Evolutionary conservation across 805 yeast species (phyloP).

Genomic region (Teunomyces tritomae): DNA sequence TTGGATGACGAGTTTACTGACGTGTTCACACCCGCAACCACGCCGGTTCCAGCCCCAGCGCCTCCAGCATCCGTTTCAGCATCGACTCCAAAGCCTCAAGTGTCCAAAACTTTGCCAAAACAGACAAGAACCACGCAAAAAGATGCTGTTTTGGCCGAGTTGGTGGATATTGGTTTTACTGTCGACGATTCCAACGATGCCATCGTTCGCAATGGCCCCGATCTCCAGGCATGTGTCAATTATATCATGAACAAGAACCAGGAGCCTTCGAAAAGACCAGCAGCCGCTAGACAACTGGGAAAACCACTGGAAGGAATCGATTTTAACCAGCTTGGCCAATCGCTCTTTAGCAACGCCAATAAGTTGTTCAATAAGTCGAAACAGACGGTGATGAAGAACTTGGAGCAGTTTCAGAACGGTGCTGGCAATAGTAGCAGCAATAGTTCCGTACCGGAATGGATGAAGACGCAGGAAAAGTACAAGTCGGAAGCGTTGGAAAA

Average conservation of each 20-base stretch:
- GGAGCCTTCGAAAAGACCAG: background rate
- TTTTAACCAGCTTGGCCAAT: constrained; percentile 53
- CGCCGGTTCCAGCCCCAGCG: background rate
- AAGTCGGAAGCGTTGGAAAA: constrained; percentile 39
- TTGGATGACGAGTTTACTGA: constrained; percentile 46
- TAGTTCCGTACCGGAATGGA: constrained; percentile 63
- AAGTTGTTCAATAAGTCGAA: constrained; percentile 56
- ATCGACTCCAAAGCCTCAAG: background rate
- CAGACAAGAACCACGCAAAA: background rate
- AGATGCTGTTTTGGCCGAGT: constrained; percentile 60
- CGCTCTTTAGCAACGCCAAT: constrained; percentile 59
- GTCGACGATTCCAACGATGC: constrained; percentile 60
- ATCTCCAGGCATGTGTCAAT: constrained; percentile 65
- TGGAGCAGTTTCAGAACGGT: constrained; percentile 50
- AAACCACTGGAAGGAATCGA: constrained; percentile 2
- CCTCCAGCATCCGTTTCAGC: background rate
- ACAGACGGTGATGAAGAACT: constrained; percentile 58
- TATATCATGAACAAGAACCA: constrained; percentile 51
- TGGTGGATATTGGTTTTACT: constrained; percentile 78
- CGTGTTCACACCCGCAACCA: constrained; percentile 19
- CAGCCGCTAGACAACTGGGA: no score
- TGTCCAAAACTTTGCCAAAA: background rate
- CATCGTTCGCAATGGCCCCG: constrained; percentile 53
- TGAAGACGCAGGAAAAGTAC: constrained; percentile 56
- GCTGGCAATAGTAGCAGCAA: constrained; percentile 13